Evolutionary conservation across 2,329 filamentous ascomycete genomes (phyloP), one percentile per base, ranked within the genome.

Genomic region (Fusarium neocosmosporiellum): DNA sequence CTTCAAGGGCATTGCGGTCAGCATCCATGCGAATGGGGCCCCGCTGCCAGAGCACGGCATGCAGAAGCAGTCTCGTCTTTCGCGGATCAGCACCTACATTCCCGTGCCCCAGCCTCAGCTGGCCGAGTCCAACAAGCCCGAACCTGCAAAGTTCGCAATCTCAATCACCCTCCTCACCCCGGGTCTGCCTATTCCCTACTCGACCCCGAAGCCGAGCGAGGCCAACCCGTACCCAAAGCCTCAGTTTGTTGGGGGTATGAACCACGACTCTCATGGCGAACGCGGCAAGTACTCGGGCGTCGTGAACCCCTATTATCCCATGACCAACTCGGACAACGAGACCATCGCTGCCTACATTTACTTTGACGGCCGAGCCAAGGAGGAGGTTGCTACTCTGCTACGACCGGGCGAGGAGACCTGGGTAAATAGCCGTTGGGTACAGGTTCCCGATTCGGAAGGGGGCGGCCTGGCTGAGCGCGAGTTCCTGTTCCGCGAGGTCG

Each of bases 291-390:
- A 83, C 73, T 81, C 83, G 65, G 87, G 88, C 73, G 83, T 87
- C n/a, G 88, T 98, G 70, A 91, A 89, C 63, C 94, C 96, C 1
- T 99, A 99, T 83, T 93, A 96, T 72, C 94, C 96, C 61, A 91
- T 98, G 84, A 98, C 96, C 22, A 92, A 93, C 69, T 97, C 94
- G 34, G 92, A 94, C 65, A 98, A 98, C 82, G 96, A 99, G 85
- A 99, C 96, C 16, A 96, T 99, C 77, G 96, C 96, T 34, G 96
- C 96, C 39, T 99, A 99, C 82, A 98, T 99, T 77, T 99, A 99
- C 85, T 99, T 99, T 80, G 96, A 99, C 82, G 96, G 96, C 20
- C 89, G 96, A 71, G 89, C 90, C 69, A 99, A 99, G 82, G 96
- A 99, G 81, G 96, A 99, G 84, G 97, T 99, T 4, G 96, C 96